Evolutionary conservation across 176 grass and related monocot genomes (phyloP).

Genomic region (Musa itinerans): DNA sequence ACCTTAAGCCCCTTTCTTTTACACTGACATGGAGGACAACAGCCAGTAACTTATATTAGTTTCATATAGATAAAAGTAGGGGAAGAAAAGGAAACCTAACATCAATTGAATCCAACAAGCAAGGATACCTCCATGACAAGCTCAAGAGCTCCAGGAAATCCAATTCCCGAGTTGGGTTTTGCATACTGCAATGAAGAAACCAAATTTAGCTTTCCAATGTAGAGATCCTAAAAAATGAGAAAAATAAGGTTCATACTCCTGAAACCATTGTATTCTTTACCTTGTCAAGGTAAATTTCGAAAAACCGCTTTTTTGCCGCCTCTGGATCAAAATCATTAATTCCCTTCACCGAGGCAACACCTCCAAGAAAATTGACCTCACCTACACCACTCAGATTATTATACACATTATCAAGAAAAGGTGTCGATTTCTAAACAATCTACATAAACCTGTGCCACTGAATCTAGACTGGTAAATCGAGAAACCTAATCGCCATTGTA

Average conservation of each 20-base stretch:
- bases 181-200: constrained; percentile 57
- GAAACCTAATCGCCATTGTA: no score
- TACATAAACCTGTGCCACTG: no score
- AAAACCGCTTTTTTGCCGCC: constrained; percentile 68
- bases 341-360: constrained; percentile 77
- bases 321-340: constrained; percentile 64
- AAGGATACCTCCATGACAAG: constrained; percentile 72
- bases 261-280: constrained; percentile 25
- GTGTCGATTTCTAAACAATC: background rate
- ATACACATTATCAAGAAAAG: constrained; percentile 4
- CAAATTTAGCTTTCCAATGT: constrained; percentile 12
- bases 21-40: constrained; percentile 45
- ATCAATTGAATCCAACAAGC: background rate
- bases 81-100: background rate
- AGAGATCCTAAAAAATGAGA: constrained; percentile 8
- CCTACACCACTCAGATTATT: constrained; percentile 32
- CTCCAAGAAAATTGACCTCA: constrained; percentile 96
- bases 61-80: background rate
- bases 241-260: constrained; percentile 5
- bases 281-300: constrained; percentile 89
- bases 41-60: background rate
- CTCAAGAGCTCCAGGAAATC: constrained; percentile 85
- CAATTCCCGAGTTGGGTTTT: constrained; percentile 83
- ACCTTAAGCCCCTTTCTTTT: constrained; percentile 80
- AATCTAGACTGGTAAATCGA: no score